Evolutionary conservation across 129 eudicot genomes (phyloP), one percentile per base, ranked within the genome.

Genomic region (Flaveria trinervia): DNA sequence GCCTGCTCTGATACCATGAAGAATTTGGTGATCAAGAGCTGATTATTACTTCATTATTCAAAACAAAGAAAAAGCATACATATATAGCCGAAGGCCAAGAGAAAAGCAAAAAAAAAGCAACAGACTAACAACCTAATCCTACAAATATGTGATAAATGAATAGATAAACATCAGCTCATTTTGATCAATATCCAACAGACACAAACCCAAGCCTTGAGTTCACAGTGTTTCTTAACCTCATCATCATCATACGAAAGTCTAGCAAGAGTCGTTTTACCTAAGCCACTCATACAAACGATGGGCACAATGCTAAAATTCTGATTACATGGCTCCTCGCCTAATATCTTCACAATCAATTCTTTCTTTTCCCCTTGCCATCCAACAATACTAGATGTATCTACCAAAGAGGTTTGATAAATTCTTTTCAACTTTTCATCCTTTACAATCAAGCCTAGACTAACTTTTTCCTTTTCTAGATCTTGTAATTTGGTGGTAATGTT

Each of bases 401-500:
- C 6, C 8, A 70, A 15, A 49, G 46, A 70, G 57, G 25, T 70
- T 5, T 49, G 64, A 18, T 18, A 56, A 22, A 4, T 13, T 1
- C 5, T 50, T 49, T 26, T 70, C 0, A 22, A 9, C 7, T 3
- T 49, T 16, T 70, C 23, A 22, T 68, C 36, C 13, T 5, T 11
- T 9, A 43, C 18, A 11, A 1, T 46, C 73, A 69, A 69, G 26
- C 55, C 56, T 9, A 46, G 12, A 48, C 18, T 1, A 69, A 1
- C 18, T 6, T 48, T 69, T 2, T 69, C 59, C 11, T 15, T 69
- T 45, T 2, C 66, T 77, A 77, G 52, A 70, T 78, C 33, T 13
- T 77, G 74, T 26, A 83, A 61, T 33, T 70, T 73, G 11, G 30
- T 23, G 2, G 70, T 49, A 65, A 83, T 74, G 43, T 36, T 30